Base-by-base conservation (phyloP, 2,329 filamentous ascomycete genomes). In the Clonostachys sp. region DNA sequence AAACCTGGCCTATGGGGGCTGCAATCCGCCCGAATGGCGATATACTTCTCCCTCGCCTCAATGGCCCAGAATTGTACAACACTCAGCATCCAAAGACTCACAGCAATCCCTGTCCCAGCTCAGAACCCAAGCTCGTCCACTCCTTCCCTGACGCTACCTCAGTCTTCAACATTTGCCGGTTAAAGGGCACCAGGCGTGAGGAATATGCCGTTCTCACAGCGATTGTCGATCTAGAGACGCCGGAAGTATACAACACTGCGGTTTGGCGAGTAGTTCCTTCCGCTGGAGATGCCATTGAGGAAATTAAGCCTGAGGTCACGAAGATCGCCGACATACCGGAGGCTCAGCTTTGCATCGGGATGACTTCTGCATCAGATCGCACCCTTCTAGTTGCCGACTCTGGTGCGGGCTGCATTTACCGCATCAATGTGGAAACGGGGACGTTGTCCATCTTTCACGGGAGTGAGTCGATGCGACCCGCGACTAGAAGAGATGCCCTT, bases 201-300 rank as follows among this genome's bases (percentile, higher is more conserved):
- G 49, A 51, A 42, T 51, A 47, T 41, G 45, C 42, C 14, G 47
- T 49, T 12, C 41, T 47, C 17, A 42, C 50, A 14, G 50, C 36
- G 17, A n/a, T 20, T 17, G 47, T 46, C 35, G 50, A 51, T 34
- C 41, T 49, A 18, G 42, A 45, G 34, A 49, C 47, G 7, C 42
- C 41, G 33, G 17, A 45, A 13, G 48, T 51, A 18, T 34, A 36
- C 45, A 34, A 34, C 38, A 49, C 42, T 33, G 38, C 42, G 9
- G 6, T 49, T n/a, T 49, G 47, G 50, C 47, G 47, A 17, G 35
- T 51, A 8, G 14, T 14, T 17, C 17, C 45, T 20, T 38, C 16
- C 9, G 17, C 47, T 7, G 50, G 47, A 9, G 38, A 47, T 13
- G 36, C 17, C 47, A 36, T 34, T 2, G 41, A 46, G 17, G 35